Evolutionary conservation across 352 stramenopile species (phyloP).

Genomic region (Hyaloperonospora arabidopsidis): DNA sequence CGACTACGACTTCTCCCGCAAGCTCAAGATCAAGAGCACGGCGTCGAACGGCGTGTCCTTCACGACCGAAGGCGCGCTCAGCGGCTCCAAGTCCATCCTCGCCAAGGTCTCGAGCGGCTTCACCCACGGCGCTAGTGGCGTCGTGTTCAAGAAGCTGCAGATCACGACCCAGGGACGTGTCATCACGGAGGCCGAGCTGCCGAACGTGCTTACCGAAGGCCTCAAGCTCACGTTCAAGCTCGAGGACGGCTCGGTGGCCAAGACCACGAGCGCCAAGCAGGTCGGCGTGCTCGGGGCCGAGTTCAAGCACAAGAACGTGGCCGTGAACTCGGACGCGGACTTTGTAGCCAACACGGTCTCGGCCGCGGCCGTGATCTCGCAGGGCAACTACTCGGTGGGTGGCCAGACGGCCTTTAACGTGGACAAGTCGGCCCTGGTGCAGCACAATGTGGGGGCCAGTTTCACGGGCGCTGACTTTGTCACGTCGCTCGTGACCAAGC

Average conservation of each 20-base stretch:
- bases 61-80: slow-evolving; percentile 67
- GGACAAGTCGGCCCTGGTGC: slow-evolving; percentile 67
- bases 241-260: slow-evolving; percentile 71
- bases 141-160: slow-evolving; percentile 84
- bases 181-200: slow-evolving; percentile 67
- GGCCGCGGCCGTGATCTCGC: slow-evolving; percentile 40
- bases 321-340: slow-evolving; percentile 67
- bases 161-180: slow-evolving; percentile 74
- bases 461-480: slow-evolving; percentile 63
- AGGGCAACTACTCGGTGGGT: slow-evolving; percentile 61
- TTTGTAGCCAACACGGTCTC: slow-evolving; percentile 68
- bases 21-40: slow-evolving; percentile 81
- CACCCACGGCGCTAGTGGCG: slow-evolving; percentile 51
- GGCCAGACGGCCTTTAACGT: slow-evolving; percentile 73
- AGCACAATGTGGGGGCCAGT: slow-evolving; percentile 73
- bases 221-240: slow-evolving; percentile 81
- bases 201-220: slow-evolving; percentile 66
- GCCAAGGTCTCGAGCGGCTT: slow-evolving; percentile 75
- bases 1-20: slow-evolving; percentile 74
- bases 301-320: slow-evolving; percentile 71
- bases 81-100: slow-evolving; percentile 77
- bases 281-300: slow-evolving; percentile 67
- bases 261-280: slow-evolving; percentile 63
- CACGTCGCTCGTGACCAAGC: slow-evolving; percentile 68
- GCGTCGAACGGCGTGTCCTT: slow-evolving; percentile 66